These are phyloP conservation scores for Calonectria fujianensis DNA, from an alignment of 2,329 filamentous ascomycete species.

Conservation along the genomic window DNA sequence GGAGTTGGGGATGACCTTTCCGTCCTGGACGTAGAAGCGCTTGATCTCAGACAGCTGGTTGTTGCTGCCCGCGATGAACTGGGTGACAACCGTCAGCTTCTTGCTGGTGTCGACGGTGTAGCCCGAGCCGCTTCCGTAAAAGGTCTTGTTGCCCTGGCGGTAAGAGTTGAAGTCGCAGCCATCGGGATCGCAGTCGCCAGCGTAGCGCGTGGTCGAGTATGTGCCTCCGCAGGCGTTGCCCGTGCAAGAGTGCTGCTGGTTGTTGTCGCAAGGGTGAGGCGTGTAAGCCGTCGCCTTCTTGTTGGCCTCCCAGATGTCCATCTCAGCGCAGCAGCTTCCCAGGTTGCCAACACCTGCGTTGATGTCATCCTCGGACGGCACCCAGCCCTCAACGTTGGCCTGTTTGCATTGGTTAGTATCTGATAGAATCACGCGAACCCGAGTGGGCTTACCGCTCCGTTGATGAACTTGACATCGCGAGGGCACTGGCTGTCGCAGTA, in stretches of 20 bases:
- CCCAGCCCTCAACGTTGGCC: conserved; percentile 73
- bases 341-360: conserved; percentile 72
- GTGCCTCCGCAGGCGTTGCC: conserved; percentile 72
- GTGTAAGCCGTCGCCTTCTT: conserved; percentile 78
- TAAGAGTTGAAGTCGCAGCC: conserved; percentile 83
- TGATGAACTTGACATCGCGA: conserved; percentile 75
- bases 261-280: conserved; percentile 76
- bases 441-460: conserved; percentile 64
- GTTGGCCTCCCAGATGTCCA: conserved; percentile 81
- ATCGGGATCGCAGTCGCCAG: conserved; percentile 79
- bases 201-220: conserved; percentile 73
- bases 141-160: conserved; percentile 78
- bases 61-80: conserved; percentile 71
- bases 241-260: conserved; percentile 70
- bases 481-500: conserved; percentile 72
- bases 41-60: conserved; percentile 77
- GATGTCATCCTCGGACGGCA: conserved; percentile 69
- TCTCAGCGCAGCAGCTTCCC: conserved; percentile 78
- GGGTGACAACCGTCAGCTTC: conserved; percentile 80
- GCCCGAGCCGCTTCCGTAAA: conserved; percentile 75
- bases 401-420: conserved; percentile 45
- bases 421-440: conserved; percentile 45
- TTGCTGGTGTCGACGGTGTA: conserved; percentile 75
- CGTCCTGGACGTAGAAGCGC: conserved; percentile 80
- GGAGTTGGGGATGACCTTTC: conserved; percentile 74